Percentiles rank a stretch among this genome's conserved stretches.
Evolutionary conservation across 176 grass and related monocot species (phyloP).

Genomic region (Triticum timopheevii): DNA sequence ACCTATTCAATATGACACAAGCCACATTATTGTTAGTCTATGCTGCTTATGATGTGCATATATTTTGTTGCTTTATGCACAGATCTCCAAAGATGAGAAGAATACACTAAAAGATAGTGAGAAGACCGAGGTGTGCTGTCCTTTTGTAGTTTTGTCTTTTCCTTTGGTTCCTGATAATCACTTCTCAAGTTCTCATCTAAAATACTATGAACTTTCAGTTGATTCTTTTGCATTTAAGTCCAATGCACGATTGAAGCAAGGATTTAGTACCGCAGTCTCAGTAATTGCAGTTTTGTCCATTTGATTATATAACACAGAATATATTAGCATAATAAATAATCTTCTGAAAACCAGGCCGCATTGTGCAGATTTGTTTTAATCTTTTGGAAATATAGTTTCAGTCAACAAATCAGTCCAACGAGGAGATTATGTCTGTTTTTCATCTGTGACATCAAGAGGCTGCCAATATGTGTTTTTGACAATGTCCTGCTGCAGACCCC

Average conservation of each 20-base stretch:
- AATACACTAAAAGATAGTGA: slow-evolving; percentile 44
- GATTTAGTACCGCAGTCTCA: background rate
- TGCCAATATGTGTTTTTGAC: background rate
- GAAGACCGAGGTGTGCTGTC: slow-evolving; percentile 48
- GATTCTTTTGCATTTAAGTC: background rate
- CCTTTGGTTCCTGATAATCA: slow-evolving; percentile 15
- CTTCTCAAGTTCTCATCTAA: background rate
- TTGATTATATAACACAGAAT: background rate
- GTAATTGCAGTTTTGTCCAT: background rate
- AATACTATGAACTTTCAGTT: background rate
- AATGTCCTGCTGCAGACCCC: background rate
- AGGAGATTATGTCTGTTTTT: background rate
- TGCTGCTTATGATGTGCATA: slow-evolving; percentile 23
- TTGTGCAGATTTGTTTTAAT: background rate
- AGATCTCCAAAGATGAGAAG: slow-evolving; percentile 54
- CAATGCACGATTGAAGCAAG: background rate
- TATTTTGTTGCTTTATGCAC: slow-evolving; percentile 25
- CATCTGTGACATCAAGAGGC: background rate
- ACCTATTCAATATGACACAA: background rate
- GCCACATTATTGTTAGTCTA: background rate
- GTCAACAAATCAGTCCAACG: background rate
- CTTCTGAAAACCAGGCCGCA: background rate
- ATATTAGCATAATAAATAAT: background rate
- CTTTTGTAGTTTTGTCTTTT: background rate
- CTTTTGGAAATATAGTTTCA: background rate